A percentile compares a stretch with the other conserved stretches of the same genome.
Evolutionary conservation across 108 stramenopile species (phyloP).

Genomic region (Thalassiosira profunda): DNA sequence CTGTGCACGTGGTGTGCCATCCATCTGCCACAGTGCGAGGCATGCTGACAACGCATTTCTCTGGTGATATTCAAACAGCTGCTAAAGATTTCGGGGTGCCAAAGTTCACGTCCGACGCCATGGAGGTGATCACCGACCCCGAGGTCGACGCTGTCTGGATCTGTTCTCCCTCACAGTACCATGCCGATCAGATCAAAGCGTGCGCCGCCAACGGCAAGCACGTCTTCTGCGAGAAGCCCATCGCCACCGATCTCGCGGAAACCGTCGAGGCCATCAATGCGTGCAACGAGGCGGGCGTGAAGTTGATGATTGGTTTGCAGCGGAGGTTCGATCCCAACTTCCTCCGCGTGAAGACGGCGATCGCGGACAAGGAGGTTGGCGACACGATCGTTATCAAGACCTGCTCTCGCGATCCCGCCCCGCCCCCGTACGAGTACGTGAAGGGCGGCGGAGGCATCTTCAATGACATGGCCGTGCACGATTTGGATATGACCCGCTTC

Average conservation of each 20-base stretch:
- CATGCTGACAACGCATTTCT: neutral
- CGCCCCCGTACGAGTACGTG: constrained; percentile 95
- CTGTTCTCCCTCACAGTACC: constrained; percentile 93
- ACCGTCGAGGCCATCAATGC: constrained; percentile 97
- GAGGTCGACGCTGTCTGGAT: constrained; percentile 98
- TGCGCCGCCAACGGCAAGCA: constrained; percentile 94
- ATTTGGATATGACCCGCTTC: constrained; percentile 97
- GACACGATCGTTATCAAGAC: constrained; percentile 91
- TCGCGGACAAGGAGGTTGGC: constrained; percentile 88
- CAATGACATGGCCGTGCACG: constrained; percentile 98
- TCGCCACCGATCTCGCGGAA: constrained; percentile 94
- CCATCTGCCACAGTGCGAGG: neutral
- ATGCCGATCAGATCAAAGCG: constrained; percentile 95
- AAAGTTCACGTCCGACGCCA: constrained; percentile 86
- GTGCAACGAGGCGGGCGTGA: constrained; percentile 91
- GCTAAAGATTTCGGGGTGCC: constrained; percentile 89
- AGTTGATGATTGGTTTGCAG: constrained; percentile 96
- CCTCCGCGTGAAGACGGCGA: constrained; percentile 84
- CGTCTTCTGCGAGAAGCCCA: constrained; percentile 97
- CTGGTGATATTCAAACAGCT: constrained; percentile 30
- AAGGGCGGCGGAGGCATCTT: constrained; percentile 97
- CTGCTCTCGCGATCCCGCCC: constrained; percentile 94
- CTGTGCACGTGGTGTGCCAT: neutral
- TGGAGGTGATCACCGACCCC: constrained; percentile 94
- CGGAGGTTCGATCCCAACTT: constrained; percentile 97